Percentiles rank a stretch among this genome's conserved stretches.
These are phyloP conservation scores for Apophysomyces elegans DNA, from an alignment of 371 early-diverging fungal genomes.

Conservation along the genomic window DNA sequence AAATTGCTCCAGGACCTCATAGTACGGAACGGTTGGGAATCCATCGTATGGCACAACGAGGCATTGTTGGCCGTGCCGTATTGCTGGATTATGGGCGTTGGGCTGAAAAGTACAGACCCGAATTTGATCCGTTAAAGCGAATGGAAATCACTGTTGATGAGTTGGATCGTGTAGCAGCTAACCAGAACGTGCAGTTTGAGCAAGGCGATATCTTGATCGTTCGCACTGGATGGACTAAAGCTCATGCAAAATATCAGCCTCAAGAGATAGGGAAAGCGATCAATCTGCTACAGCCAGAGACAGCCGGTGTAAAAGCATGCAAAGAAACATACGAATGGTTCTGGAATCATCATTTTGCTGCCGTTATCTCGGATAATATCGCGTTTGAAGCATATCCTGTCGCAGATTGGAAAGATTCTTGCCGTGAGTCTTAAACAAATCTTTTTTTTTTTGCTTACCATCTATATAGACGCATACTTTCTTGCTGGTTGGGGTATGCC, in stretches of 20 bases:
- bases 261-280: background rate
- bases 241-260: constrained; percentile 17
- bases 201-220: constrained; percentile 45
- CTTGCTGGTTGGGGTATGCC: constrained; percentile 49
- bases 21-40: constrained; percentile 37
- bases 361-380: constrained; percentile 43
- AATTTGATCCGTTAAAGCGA: constrained; percentile 35
- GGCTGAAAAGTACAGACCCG: constrained; percentile 32
- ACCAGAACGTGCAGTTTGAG: constrained; percentile 40
- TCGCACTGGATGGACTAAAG: constrained; percentile 44
- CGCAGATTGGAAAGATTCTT: constrained; percentile 21
- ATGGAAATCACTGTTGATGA: constrained; percentile 42
- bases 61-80: constrained; percentile 51
- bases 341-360: constrained; percentile 52
- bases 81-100: constrained; percentile 49
- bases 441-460: background rate
- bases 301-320: constrained; percentile 45
- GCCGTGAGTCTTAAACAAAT: constrained; percentile 24
- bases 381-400: constrained; percentile 48
- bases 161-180: constrained; percentile 36
- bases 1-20: constrained; percentile 20
- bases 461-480: constrained; percentile 33
- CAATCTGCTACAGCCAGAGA: constrained; percentile 18
- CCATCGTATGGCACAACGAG: constrained; percentile 48
- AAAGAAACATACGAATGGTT: constrained; percentile 47